phyloP scores from a whole-genome alignment of 177 flowering plant species.

The Telopea speciosissima region DNA sequence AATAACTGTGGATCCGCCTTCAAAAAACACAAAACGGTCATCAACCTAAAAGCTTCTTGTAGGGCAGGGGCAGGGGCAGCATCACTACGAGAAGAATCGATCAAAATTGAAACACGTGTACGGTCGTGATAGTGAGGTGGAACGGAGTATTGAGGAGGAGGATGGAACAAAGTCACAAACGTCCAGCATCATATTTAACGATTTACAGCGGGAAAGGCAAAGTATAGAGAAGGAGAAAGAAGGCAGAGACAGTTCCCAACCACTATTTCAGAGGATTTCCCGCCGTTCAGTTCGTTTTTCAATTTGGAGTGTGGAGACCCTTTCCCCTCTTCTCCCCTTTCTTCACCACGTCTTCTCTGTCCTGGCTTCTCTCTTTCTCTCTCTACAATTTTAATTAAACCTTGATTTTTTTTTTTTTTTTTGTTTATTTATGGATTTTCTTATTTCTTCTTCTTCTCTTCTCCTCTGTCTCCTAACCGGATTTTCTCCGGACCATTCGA shows the following conservation, averaged over 20 bases:
- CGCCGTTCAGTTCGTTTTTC: neutral
- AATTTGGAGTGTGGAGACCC: neutral
- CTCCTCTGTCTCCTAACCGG: slow-evolving; percentile 8
- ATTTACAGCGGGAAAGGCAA: no score
- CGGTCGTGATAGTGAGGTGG: no score
- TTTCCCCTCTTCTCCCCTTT: neutral
- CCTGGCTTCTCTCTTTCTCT: slow-evolving; percentile 5
- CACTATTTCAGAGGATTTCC: neutral
- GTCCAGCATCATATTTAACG: no score
- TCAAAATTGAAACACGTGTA: no score
- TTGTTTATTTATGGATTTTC: slow-evolving; percentile 8
- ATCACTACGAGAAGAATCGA: no score
- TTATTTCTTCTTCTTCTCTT: slow-evolving; percentile 7
- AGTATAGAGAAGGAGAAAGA: no score
- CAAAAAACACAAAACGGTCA: no score
- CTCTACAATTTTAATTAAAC: neutral
- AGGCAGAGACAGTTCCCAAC: neutral
- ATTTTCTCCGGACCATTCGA: slow-evolving; percentile 16
- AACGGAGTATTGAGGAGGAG: no score
- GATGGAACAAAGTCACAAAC: no score
- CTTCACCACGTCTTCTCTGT: neutral
- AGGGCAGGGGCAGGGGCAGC: no score
- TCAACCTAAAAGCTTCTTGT: no score
- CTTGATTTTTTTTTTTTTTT: neutral
- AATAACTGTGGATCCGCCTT: no score